phyloP scores from a whole-genome alignment of 805 yeast species.

The Yamadazyma ubonensis region DNA sequence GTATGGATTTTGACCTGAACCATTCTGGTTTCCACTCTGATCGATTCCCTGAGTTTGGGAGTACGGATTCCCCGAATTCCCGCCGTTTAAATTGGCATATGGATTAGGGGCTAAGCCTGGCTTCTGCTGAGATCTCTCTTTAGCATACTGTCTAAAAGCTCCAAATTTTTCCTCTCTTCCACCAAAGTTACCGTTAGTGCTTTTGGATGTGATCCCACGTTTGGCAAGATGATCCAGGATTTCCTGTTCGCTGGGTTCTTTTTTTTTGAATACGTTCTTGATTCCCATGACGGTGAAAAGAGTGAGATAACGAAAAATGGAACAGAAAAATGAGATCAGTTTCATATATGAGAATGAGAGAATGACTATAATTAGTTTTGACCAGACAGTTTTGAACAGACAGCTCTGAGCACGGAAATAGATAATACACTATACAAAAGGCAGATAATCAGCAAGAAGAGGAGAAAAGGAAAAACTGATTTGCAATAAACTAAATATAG shows the following conservation, averaged over 20 bases:
- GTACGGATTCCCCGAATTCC: constrained; percentile 1
- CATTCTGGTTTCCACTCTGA: no score
- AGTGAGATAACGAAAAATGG: neutral
- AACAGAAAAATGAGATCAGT: no score
- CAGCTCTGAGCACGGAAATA: no score
- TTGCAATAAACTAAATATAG: no score
- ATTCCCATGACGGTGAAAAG: constrained; percentile 37
- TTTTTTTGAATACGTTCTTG: constrained; percentile 46
- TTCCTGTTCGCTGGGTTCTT: constrained; percentile 51
- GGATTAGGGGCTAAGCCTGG: constrained; percentile 45
- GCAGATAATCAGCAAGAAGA: no score
- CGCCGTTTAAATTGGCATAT: constrained; percentile 29
- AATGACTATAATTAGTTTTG: neutral
- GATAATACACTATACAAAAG: no score
- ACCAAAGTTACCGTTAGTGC: constrained; percentile 12
- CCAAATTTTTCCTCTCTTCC: constrained; percentile 49
- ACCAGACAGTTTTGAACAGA: no score
- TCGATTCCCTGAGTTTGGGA: no score
- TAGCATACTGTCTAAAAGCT: constrained; percentile 50
- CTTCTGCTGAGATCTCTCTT: constrained; percentile 33
- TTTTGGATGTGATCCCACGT: constrained; percentile 43
- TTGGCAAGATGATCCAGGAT: constrained; percentile 38
- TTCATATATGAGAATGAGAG: no score
- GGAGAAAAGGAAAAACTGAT: no score
- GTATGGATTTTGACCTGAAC: neutral